A percentile compares a stretch with the other conserved stretches of the same genome.
phyloP scores from a whole-genome alignment of 768 basidiomycete genomes.

The Nevesoporus exiguus region DNA sequence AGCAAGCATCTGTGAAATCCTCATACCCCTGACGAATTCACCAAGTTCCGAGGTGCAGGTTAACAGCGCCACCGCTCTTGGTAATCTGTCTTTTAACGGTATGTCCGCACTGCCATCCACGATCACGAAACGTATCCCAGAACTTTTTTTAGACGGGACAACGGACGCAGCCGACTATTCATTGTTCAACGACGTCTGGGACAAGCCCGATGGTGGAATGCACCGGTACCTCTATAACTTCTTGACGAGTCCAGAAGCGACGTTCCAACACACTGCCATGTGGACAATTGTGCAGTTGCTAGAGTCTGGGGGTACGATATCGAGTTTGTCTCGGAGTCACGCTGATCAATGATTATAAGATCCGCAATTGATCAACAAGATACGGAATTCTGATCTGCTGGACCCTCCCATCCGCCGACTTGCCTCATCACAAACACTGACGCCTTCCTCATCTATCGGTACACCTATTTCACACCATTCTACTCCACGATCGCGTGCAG shows the following conservation, averaged over 20 bases:
- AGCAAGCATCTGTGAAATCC: constrained; percentile 96
- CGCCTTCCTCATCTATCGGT: constrained; percentile 69
- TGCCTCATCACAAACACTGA: constrained; percentile 64
- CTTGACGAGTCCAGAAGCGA: constrained; percentile 88
- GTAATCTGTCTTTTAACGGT: constrained; percentile 97
- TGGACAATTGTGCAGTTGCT: constrained; percentile 99
- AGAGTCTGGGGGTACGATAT: constrained; percentile 79
- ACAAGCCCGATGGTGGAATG: constrained; percentile 95
- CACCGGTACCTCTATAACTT: constrained; percentile 93
- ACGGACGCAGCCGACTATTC: constrained; percentile 84
- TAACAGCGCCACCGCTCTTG: constrained; percentile 95
- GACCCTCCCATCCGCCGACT: constrained; percentile 86
- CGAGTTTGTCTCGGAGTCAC: background rate
- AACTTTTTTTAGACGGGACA: constrained; percentile 59
- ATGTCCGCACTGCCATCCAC: constrained; percentile 14
- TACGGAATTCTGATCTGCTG: constrained; percentile 77
- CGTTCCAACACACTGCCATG: constrained; percentile 99
- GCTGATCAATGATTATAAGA: constrained; percentile 43
- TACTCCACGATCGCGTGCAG: constrained; percentile 68
- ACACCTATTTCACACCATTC: constrained; percentile 72
- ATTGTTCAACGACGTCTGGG: constrained; percentile 97
- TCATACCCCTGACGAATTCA: constrained; percentile 97
- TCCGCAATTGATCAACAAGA: constrained; percentile 84
- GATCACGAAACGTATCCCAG: background rate
- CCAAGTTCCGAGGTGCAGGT: constrained; percentile 97